Base-by-base conservation (phyloP, 2,329 filamentous ascomycete species). In the Colletotrichum simmondsii region DNA sequence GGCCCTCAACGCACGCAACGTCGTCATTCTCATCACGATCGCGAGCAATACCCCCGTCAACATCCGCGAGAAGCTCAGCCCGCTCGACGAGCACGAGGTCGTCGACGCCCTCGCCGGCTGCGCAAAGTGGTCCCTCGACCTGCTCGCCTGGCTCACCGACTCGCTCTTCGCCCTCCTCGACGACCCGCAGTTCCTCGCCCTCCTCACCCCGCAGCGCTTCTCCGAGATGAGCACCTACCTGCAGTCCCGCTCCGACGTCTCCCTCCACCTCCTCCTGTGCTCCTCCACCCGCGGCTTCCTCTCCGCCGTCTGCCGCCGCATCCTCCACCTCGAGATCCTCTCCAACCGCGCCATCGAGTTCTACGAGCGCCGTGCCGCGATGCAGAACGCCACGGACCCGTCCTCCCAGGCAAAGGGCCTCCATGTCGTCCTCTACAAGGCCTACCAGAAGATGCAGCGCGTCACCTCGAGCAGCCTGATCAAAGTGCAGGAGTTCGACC, bases 91-190 rank as follows among this genome's bases (percentile, higher is more conserved):
- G 78, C 88, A 89, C 63, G 94, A 96, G 79, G 90, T 94, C 14
- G 89, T 96, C 2, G 90, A 92, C 53, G 90, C 92, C 57, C 85
- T 97, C 12, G 89, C 92, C 5, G 94, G 94, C 26, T 93, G 95
- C 67, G 90, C 93, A 4, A 92, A 90, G 78, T 98, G 95, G 95
- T 90, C 90, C 0, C 86, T 95, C 46, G 92, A 96, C 73, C 85
- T 97, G 16, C 81, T 92, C 58, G 85, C 88, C 2, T 92, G 90
- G 89, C 80, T 92, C 12, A 84, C 85, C n/a, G 89, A 92, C 76
- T 85, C 85, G 22, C 82, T 92, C 2, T 90, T 92, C 73, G 82
- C 85, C 53, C 85, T 92, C 12, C 83, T 88, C 62, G 85, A 87
- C 62, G 88, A 91, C 71, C 78, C 78, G 3, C 83, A 85, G 59